Evolutionary conservation across 768 basidiomycete genomes (phyloP).

Genomic region (Termitomyces sp.): DNA sequence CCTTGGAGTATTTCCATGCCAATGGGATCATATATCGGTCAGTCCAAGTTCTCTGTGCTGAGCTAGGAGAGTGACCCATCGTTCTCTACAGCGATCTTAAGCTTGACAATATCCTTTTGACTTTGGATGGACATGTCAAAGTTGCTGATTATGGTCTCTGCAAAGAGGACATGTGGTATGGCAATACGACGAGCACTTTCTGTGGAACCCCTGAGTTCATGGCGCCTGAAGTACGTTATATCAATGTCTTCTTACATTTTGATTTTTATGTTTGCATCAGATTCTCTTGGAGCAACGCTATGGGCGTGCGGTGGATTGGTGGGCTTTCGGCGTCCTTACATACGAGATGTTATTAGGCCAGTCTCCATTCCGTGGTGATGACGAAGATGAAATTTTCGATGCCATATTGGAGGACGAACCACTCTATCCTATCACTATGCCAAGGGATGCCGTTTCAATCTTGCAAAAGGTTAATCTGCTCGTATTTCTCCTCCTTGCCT

Average conservation of each 20-base stretch:
- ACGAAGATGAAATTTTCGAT: slow-evolving; percentile 99
- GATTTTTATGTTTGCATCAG: slow-evolving; percentile 31
- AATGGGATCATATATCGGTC: slow-evolving; percentile 99
- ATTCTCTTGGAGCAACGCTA: slow-evolving; percentile 99
- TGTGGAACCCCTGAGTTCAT: slow-evolving; percentile 99
- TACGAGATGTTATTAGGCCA: slow-evolving; percentile 99
- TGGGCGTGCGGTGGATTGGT: slow-evolving; percentile 99
- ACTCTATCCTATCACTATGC: slow-evolving; percentile 99
- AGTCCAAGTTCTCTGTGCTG: slow-evolving; percentile 18
- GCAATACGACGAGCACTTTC: slow-evolving; percentile 95
- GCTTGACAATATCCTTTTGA: slow-evolving; percentile 95
- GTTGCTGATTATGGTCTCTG: slow-evolving; percentile 99
- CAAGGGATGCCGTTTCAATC: slow-evolving; percentile 92
- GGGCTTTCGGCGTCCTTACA: slow-evolving; percentile 98
- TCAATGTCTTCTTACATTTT: background rate
- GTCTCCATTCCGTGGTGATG: slow-evolving; percentile 98
- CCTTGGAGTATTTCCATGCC: slow-evolving; percentile 95
- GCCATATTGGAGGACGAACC: slow-evolving; percentile 98
- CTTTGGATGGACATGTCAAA: slow-evolving; percentile 96
- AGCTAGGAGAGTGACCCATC: slow-evolving; percentile 1
- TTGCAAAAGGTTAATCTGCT: slow-evolving; percentile 70
- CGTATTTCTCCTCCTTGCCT: background rate
- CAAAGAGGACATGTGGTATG: slow-evolving; percentile 99
- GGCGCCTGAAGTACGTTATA: slow-evolving; percentile 84
- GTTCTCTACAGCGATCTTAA: slow-evolving; percentile 74